phyloP scores from a whole-genome alignment of 139 green algal species.

The Pleodorina starrii region DNA sequence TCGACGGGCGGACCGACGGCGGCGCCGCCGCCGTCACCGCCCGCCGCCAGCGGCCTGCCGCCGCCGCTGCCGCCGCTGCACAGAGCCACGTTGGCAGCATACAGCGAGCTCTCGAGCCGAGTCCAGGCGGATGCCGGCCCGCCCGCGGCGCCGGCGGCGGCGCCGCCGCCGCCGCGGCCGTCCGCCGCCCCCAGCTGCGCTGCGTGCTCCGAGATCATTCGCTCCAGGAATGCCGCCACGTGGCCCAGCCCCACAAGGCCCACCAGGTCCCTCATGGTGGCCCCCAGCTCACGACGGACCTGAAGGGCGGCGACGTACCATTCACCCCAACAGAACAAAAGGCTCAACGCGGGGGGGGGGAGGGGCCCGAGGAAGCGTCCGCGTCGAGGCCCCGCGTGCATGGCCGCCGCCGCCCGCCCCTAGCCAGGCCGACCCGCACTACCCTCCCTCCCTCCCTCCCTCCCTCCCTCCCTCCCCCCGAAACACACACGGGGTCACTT shows the following conservation, averaged over 20 bases:
- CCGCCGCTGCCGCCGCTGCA: slow-evolving; percentile 32
- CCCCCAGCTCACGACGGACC: slow-evolving; percentile 70
- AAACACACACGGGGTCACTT: too few species aligned
- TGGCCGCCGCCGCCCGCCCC: too few species aligned
- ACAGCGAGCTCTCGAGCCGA: slow-evolving; percentile 69
- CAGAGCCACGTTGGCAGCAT: slow-evolving; percentile 76
- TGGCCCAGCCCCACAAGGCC: slow-evolving; percentile 52
- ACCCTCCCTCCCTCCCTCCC: too few species aligned
- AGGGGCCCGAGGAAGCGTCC: too few species aligned
- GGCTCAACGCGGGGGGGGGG: too few species aligned
- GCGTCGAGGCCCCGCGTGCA: too few species aligned
- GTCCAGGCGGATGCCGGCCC: not conserved
- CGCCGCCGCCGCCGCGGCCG: not conserved
- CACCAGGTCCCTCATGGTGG: slow-evolving; percentile 67
- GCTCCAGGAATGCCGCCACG: slow-evolving; percentile 56
- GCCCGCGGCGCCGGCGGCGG: not conserved
- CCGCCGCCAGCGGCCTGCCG: too few species aligned
- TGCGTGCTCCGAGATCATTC: slow-evolving; percentile 38
- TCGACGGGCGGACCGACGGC: not conserved
- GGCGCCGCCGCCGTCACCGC: not conserved
- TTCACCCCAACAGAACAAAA: too few species aligned
- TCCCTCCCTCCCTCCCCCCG: too few species aligned
- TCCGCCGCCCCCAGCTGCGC: not conserved
- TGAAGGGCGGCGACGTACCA: slow-evolving; percentile 34
- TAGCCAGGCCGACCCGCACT: too few species aligned